Evolutionary conservation across 179 eudicot species (phyloP).

Genomic region (Silene coronaria): DNA sequence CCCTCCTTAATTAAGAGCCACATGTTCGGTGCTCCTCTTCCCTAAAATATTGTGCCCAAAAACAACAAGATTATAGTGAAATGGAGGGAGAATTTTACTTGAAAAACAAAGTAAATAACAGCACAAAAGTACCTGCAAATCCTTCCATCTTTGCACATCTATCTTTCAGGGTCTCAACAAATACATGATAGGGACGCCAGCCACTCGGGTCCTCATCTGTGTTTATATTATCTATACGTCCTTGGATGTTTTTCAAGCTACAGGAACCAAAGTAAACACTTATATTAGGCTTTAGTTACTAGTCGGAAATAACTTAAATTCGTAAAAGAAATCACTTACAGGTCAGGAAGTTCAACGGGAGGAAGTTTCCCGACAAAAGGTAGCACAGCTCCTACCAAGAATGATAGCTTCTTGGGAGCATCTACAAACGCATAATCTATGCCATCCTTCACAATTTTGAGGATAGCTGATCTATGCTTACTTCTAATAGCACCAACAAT

Average conservation of each 20-base stretch:
- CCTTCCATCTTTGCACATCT: slow-evolving; percentile 77
- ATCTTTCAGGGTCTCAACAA: slow-evolving; percentile 61
- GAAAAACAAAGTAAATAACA: neutral
- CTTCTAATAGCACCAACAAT: slow-evolving; percentile 69
- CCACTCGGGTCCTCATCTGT: slow-evolving; percentile 90
- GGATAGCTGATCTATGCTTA: slow-evolving; percentile 65
- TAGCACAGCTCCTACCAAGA: slow-evolving; percentile 63
- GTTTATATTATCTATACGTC: slow-evolving; percentile 55
- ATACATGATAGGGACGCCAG: slow-evolving; percentile 74
- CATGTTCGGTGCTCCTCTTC: no score
- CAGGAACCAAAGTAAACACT: slow-evolving; percentile 16
- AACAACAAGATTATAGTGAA: no score
- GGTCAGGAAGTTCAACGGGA: slow-evolving; percentile 52
- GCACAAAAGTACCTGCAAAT: slow-evolving; percentile 46
- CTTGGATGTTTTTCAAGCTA: slow-evolving; percentile 64
- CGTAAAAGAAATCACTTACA: slow-evolving; percentile 46
- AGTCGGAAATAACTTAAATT: neutral
- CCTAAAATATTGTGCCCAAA: no score
- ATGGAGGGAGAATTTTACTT: neutral
- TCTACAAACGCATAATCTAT: slow-evolving; percentile 65
- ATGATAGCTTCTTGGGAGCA: slow-evolving; percentile 62
- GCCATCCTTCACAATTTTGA: slow-evolving; percentile 75
- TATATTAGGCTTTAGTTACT: neutral
- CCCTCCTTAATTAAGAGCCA: no score
- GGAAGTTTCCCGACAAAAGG: slow-evolving; percentile 79